Percentiles rank a stretch among this genome's conserved stretches.
phyloP scores from a whole-genome alignment of 306 rosid species.

The Quercus bicolor region DNA sequence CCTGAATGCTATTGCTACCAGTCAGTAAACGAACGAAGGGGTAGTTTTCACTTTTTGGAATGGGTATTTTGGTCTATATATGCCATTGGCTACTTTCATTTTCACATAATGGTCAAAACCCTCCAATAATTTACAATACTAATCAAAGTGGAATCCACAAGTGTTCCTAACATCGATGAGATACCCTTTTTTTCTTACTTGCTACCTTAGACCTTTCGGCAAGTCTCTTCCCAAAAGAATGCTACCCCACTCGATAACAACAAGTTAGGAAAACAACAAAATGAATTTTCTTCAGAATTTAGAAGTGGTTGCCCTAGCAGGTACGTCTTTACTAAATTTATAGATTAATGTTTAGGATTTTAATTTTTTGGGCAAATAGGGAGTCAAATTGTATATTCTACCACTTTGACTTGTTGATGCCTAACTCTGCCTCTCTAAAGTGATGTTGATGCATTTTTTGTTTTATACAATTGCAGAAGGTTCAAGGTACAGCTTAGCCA shows the following conservation, averaged over 20 bases:
- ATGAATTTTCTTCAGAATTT: background rate
- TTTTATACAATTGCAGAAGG: too few relatives aligned
- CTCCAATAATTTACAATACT: slow-evolving; percentile 13
- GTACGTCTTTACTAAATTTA: too few relatives aligned
- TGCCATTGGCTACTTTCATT: background rate
- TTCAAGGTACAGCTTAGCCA: too few relatives aligned
- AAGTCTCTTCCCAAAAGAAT: slow-evolving; percentile 32
- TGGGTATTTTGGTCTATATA: background rate
- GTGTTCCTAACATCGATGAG: slow-evolving; percentile 9
- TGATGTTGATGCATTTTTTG: too few relatives aligned
- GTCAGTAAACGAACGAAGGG: too few relatives aligned
- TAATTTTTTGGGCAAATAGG: too few relatives aligned
- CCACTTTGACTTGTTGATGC: too few relatives aligned
- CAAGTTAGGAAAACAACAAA: background rate
- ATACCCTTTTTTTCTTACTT: slow-evolving; percentile 13
- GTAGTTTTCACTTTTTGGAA: background rate
- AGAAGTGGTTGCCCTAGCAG: background rate
- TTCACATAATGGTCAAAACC: slow-evolving; percentile 16
- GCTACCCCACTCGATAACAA: slow-evolving; percentile 31
- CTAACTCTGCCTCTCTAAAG: too few relatives aligned
- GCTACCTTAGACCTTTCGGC: slow-evolving; percentile 27
- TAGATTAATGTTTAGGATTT: too few relatives aligned
- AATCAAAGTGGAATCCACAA: slow-evolving; percentile 35
- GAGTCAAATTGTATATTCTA: too few relatives aligned
- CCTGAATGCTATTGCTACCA: too few relatives aligned